Conservation (phyloP, 2,329 filamentous ascomycete species). For the Colletotrichum tofieldiae region DNA sequence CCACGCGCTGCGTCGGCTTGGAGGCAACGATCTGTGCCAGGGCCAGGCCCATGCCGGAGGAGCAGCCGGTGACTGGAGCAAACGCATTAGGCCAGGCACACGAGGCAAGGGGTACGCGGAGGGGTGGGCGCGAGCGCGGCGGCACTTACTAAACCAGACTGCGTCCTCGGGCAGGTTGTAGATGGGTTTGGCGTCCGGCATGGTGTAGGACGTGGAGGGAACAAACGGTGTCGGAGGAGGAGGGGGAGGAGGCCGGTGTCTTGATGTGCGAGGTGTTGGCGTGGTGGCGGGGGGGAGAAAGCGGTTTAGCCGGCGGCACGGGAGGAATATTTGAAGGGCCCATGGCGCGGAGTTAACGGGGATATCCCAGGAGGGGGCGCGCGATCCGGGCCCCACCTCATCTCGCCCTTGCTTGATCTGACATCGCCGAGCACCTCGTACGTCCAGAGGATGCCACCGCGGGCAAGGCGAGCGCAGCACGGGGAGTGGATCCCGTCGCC, state of each 20-base stretch:
- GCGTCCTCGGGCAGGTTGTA: conserved; percentile 18
- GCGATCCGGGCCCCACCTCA: too few species aligned
- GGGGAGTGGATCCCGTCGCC: too few species aligned
- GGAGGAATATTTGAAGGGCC: not conserved
- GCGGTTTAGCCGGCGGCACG: not conserved
- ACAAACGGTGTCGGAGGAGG: not conserved
- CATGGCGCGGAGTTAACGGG: not conserved
- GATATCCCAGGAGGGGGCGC: not conserved
- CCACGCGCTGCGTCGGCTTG: conserved; percentile 56
- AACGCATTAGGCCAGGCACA: not conserved
- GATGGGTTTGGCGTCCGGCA: not conserved
- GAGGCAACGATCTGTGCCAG: conserved; percentile 58
- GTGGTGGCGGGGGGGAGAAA: not conserved
- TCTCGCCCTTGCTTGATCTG: too few species aligned
- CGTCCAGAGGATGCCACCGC: too few species aligned
- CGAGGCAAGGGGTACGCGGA: not conserved
- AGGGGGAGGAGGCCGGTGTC: not conserved
- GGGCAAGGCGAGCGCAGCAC: too few species aligned
- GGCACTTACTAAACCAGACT: conserved; percentile 21
- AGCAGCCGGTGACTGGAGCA: conserved; percentile 59
- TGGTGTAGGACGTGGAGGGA: not conserved
- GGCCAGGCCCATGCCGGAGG: conserved; percentile 62
- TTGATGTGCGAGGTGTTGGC: not conserved
- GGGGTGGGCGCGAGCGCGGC: too few species aligned
- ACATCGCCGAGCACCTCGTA: too few species aligned